Evolutionary conservation across 768 basidiomycete species (phyloP), one percentile per base, ranked within the genome.

Genomic region (Pleurotus platypus): DNA sequence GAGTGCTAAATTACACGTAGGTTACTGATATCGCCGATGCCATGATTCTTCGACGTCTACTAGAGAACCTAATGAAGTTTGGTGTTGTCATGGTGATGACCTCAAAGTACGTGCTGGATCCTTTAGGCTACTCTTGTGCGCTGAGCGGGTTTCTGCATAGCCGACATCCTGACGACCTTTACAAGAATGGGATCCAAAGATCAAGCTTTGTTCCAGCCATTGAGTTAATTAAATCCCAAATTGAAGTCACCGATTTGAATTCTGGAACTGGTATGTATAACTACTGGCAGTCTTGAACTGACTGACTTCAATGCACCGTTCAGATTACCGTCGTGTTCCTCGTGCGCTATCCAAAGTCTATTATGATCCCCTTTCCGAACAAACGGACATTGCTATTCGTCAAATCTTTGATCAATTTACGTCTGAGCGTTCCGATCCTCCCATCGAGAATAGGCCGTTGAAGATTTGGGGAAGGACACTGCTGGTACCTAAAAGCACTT

Each of bases 131-230:
- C 15, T 18, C 50, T 60, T 49, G 55, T 57, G 51, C 26, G 46
- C 40, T 13, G n/a, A 30, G 16, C 30, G 11, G 30, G 30, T 35
- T 35, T 35, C 30, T 24, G 47, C 35, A 40, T 63, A 99, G 96
- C 73, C 97, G 97, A 58, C 94, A 97, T 68, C 97, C 97, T 2
- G 90, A 98, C 64, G 92, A 98, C 27, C 78, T 99, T 1, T 99
- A 99, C 78, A 95, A 96, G 82, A 98, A 98, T 61, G 97, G 97
- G 0, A 97, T 99, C 43, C 97, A 99, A 69, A 84, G 97, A 2
- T 83, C 89, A 3, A 95, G 93, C 65, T 99, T 99, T 73, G 67
- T 98, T 46, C 97, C 97, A 8, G 88, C 94, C 24, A 98, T 99
- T 58, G 91, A 98, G 48, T 80, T 98, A 26, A 82, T 99, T 62